Evolutionary conservation across 805 yeast species (phyloP).

Genomic region (Priceomyces haplophilus): DNA sequence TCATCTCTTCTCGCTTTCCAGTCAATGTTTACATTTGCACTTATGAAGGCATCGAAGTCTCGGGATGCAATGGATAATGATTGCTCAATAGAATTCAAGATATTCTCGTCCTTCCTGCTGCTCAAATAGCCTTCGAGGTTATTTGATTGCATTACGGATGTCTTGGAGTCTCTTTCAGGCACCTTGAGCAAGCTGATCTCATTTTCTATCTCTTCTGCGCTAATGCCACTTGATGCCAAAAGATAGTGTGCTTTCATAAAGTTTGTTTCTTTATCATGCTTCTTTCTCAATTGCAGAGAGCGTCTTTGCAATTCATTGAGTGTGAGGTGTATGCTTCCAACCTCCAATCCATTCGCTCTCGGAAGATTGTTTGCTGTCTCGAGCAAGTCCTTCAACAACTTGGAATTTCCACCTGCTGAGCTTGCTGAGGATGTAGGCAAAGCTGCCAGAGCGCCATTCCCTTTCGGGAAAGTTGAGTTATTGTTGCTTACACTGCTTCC

Average conservation of each 20-base stretch:
- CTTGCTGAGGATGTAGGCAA: conserved; percentile 9
- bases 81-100: conserved; percentile 78
- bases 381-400: conserved; percentile 61
- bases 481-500: conserved; percentile 2
- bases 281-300: conserved; percentile 54
- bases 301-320: conserved; percentile 72
- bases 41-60: conserved; percentile 79
- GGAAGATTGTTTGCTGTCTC: conserved; percentile 80
- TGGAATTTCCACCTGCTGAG: conserved; percentile 11
- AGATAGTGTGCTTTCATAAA: conserved; percentile 81
- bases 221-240: conserved; percentile 83
- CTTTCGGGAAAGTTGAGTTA: conserved; percentile 3
- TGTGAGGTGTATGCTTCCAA: conserved; percentile 80
- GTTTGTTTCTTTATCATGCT: conserved; percentile 30
- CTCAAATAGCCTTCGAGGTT: conserved; percentile 62
- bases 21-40: conserved; percentile 69
- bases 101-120: conserved; percentile 76
- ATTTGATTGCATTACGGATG: conserved; percentile 4
- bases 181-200: conserved; percentile 41
- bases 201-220: conserved; percentile 76
- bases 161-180: conserved; percentile 6
- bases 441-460: conserved; percentile 5
- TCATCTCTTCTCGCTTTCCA: conserved; percentile 80
- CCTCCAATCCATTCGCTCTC: conserved; percentile 49
- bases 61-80: conserved; percentile 67